These are phyloP conservation scores for Tulasnella sp. DNA, from an alignment of 768 basidiomycete genomes.

Conservation along the genomic window DNA sequence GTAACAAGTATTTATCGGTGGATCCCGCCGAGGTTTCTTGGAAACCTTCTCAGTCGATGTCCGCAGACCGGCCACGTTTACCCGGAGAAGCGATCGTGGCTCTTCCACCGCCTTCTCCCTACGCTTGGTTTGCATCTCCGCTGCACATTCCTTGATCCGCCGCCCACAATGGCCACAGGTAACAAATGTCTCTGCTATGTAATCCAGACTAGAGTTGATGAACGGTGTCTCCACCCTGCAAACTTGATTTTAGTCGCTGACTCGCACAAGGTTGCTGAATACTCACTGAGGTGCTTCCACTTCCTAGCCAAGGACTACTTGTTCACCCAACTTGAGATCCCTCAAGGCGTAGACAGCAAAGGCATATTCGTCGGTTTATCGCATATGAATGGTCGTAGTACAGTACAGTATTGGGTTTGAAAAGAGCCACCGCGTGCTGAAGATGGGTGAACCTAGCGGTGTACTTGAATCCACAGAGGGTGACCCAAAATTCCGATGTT, in stretches of 20 bases:
- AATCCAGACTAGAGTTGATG: too few relatives aligned
- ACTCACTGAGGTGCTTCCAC: not conserved
- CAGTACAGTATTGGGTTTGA: conserved; percentile 17
- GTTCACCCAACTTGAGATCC: conserved; percentile 7
- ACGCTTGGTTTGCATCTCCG: not conserved
- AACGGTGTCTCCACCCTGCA: too few relatives aligned
- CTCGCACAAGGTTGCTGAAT: too few relatives aligned
- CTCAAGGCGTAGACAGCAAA: conserved; percentile 13
- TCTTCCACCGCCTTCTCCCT: not conserved
- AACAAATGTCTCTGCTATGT: conserved; percentile 11
- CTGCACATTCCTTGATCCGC: conserved; percentile 6
- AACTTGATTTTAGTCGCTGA: too few relatives aligned
- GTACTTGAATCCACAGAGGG: not conserved
- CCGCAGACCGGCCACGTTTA: too few relatives aligned
- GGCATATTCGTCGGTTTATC: conserved; percentile 5
- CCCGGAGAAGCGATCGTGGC: too few relatives aligned
- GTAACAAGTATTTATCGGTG: too few relatives aligned
- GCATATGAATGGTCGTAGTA: conserved; percentile 12
- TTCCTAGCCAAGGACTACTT: conserved; percentile 16
- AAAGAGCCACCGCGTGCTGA: not conserved
- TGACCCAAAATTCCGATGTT: not conserved
- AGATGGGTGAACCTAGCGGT: too few relatives aligned
- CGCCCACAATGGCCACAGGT: conserved; percentile 10
- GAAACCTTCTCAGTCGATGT: too few relatives aligned
- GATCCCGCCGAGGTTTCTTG: too few relatives aligned